A percentile compares a stretch with the other conserved stretches of the same genome.
Conservation (phyloP, 768 basidiomycete genomes). For the Lactarius sanguifluus region DNA sequence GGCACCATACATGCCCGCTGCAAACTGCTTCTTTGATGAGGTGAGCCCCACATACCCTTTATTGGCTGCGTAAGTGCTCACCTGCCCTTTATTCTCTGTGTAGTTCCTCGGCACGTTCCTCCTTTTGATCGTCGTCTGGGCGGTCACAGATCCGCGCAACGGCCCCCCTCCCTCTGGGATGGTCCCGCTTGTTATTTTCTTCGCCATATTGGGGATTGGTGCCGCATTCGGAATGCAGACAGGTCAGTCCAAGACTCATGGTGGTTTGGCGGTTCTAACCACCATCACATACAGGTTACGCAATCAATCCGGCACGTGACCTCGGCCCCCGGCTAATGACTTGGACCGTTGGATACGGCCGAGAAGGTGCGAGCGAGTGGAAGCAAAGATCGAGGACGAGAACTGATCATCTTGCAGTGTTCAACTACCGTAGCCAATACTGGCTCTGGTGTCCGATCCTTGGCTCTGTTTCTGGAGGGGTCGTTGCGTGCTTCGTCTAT, state of each 20-base stretch:
- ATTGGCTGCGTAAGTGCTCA: background rate
- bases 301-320: slow-evolving; percentile 71
- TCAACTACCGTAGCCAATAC: slow-evolving; percentile 54
- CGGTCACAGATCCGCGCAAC: slow-evolving; percentile 53
- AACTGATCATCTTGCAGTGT: slow-evolving; percentile 32
- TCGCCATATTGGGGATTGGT: slow-evolving; percentile 57
- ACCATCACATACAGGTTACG: slow-evolving; percentile 43
- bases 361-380: slow-evolving; percentile 36
- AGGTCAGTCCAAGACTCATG: slow-evolving; percentile 3
- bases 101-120: slow-evolving; percentile 57
- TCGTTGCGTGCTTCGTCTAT: slow-evolving; percentile 53
- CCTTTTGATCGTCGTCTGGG: slow-evolving; percentile 53
- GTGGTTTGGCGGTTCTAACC: background rate
- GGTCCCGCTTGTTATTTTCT: slow-evolving; percentile 53
- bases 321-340: slow-evolving; percentile 66
- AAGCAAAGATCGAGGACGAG: background rate
- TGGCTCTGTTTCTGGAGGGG: slow-evolving; percentile 57
- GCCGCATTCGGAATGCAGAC: slow-evolving; percentile 61
- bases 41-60: slow-evolving; percentile 26
- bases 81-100: background rate
- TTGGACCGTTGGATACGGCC: slow-evolving; percentile 68
- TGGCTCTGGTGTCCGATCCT: slow-evolving; percentile 71
- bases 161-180: slow-evolving; percentile 50
- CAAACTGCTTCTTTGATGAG: slow-evolving; percentile 49
- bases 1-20: slow-evolving; percentile 44